Evolutionary conservation across 2,329 filamentous ascomycete genomes (phyloP).

Genomic region (Blastomyces percursus): DNA sequence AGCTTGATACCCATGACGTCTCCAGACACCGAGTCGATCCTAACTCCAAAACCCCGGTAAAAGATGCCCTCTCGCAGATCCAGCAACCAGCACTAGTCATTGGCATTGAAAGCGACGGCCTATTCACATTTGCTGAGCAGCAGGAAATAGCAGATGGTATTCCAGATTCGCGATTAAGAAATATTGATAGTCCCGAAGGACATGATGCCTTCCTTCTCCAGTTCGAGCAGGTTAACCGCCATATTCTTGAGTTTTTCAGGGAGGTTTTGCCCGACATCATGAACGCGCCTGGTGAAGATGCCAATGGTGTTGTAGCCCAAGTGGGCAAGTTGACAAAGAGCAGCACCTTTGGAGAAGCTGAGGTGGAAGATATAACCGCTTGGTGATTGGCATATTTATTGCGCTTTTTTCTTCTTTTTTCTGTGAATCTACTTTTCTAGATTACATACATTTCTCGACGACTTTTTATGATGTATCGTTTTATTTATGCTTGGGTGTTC

Average conservation of each 20-base stretch:
- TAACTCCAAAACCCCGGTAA: conserved; percentile 42
- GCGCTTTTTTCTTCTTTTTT: background rate
- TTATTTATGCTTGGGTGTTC: background rate
- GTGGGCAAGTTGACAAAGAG: conserved; percentile 62
- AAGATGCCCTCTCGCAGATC: conserved; percentile 67
- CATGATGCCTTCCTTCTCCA: conserved; percentile 95
- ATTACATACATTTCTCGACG: background rate
- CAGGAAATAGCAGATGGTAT: conserved; percentile 79
- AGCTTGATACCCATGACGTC: conserved; percentile 93
- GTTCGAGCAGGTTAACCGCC: conserved; percentile 90
- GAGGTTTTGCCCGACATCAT: conserved; percentile 83
- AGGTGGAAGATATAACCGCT: conserved; percentile 90
- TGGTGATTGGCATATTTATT: conserved; percentile 55
- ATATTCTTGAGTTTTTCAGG: conserved; percentile 72
- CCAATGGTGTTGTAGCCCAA: conserved; percentile 40
- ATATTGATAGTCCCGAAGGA: conserved; percentile 86
- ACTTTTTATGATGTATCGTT: background rate
- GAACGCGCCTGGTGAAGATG: conserved; percentile 45
- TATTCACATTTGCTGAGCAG: conserved; percentile 96
- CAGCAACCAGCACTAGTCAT: conserved; percentile 83
- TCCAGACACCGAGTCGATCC: conserved; percentile 56
- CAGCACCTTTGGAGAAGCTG: conserved; percentile 88
- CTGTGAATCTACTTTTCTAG: background rate
- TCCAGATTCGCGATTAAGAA: conserved; percentile 63
- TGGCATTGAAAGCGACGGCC: conserved; percentile 87